These are phyloP conservation scores for Pleurotus sapidus DNA, from an alignment of 768 basidiomycete genomes.

Conservation along the genomic window DNA sequence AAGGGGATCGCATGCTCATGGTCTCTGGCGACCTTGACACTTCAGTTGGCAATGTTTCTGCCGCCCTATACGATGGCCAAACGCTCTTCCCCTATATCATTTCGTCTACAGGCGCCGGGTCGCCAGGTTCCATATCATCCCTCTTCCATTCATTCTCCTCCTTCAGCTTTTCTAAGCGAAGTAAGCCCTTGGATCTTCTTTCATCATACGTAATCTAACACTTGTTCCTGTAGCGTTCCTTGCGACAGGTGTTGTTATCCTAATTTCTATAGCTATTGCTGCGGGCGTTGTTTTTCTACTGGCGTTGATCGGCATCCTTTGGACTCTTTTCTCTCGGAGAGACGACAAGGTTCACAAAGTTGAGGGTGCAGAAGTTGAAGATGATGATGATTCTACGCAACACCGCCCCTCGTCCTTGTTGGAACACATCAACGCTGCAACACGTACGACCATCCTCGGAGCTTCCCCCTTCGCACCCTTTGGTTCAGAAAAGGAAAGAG, in stretches of 20 bases:
- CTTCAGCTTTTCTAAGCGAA: slow-evolving; percentile 70
- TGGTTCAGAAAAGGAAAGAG: slow-evolving; percentile 56
- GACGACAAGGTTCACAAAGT: slow-evolving; percentile 70
- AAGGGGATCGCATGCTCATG: slow-evolving; percentile 86
- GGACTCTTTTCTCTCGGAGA: slow-evolving; percentile 82
- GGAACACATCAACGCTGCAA: slow-evolving; percentile 89
- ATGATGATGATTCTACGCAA: slow-evolving; percentile 72
- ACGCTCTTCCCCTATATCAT: slow-evolving; percentile 80
- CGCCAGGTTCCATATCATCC: slow-evolving; percentile 66
- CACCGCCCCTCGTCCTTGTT: slow-evolving; percentile 86
- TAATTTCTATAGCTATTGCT: slow-evolving; percentile 96
- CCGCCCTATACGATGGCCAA: slow-evolving; percentile 85
- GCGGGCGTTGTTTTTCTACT: slow-evolving; percentile 91
- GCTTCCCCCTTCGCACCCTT: slow-evolving; percentile 35
- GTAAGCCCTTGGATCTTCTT: slow-evolving; percentile 41
- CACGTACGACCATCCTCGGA: slow-evolving; percentile 78
- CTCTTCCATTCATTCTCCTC: slow-evolving; percentile 80
- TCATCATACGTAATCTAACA: slow-evolving; percentile 12
- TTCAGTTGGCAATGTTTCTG: slow-evolving; percentile 75
- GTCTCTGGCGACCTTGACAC: slow-evolving; percentile 79
- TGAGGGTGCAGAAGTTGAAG: slow-evolving; percentile 55
- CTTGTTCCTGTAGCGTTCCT: slow-evolving; percentile 63
- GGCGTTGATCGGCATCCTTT: slow-evolving; percentile 80
- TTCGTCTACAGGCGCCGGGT: slow-evolving; percentile 62
- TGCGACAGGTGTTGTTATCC: slow-evolving; percentile 88